Evolutionary conservation across 495 filamentous ascomycete genomes (phyloP).

Genomic region (Annulohypoxylon moriforme): DNA sequence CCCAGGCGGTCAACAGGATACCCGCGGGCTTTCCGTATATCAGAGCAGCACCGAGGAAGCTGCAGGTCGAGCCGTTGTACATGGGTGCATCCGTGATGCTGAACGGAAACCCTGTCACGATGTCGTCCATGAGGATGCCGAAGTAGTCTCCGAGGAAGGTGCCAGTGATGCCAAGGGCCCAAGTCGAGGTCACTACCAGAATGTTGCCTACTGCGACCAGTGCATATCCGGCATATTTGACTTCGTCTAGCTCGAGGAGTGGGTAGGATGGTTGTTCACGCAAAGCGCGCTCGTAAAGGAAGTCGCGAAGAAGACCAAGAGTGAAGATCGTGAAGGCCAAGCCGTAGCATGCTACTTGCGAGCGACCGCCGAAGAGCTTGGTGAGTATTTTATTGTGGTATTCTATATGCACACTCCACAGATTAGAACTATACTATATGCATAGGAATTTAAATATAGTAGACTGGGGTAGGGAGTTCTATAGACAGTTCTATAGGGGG

Average conservation of each 20-base stretch:
- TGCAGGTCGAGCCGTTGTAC: constrained; percentile 95
- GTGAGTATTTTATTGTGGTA: constrained; percentile 91
- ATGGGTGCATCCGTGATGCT: constrained; percentile 92
- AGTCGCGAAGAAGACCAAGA: constrained; percentile 88
- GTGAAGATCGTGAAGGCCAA: constrained; percentile 90
- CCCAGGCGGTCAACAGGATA: constrained; percentile 76
- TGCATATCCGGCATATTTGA: constrained; percentile 69
- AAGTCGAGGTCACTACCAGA: constrained; percentile 89
- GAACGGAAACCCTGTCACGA: constrained; percentile 95
- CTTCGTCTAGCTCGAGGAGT: constrained; percentile 62
- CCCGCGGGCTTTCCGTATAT: constrained; percentile 91
- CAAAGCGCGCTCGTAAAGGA: constrained; percentile 77
- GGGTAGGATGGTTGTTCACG: constrained; percentile 81
- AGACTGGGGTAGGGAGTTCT: not conserved
- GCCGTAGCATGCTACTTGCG: constrained; percentile 86
- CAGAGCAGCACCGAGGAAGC: constrained; percentile 90
- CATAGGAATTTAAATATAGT: not conserved
- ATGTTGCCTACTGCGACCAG: constrained; percentile 82
- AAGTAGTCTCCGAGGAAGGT: constrained; percentile 99
- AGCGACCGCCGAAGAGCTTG: constrained; percentile 82
- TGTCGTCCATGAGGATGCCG: constrained; percentile 94
- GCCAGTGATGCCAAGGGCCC: constrained; percentile 92
- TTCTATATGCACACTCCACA: constrained; percentile 67
- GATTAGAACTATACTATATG: constrained; percentile 8
- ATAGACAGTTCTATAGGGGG: not conserved